A percentile compares a stretch with the other conserved stretches of the same genome.
Conservation (phyloP, 495 filamentous ascomycete genomes). For the Tuber umbilicatum region DNA sequence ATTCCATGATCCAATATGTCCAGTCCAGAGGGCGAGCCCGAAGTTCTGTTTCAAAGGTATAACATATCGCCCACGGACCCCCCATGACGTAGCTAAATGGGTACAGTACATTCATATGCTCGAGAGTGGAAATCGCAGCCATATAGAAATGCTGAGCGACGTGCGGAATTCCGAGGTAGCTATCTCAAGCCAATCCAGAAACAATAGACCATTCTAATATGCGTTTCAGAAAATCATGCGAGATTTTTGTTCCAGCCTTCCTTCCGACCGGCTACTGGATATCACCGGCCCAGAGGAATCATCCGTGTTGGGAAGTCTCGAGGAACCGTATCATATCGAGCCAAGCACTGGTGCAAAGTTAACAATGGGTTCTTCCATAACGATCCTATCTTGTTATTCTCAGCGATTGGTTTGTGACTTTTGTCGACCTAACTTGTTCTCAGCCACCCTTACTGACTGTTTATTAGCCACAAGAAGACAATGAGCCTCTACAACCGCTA, state of each 20-base stretch:
- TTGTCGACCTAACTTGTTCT: slow-evolving; percentile 9
- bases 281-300: slow-evolving; percentile 6
- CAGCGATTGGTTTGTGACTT: slow-evolving; percentile 50
- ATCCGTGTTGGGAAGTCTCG: slow-evolving; percentile 4
- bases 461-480: slow-evolving; percentile 54
- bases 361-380: slow-evolving; percentile 46
- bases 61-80: slow-evolving; percentile 1
- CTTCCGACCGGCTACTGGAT: slow-evolving; percentile 64
- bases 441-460: slow-evolving; percentile 11
- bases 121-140: slow-evolving; percentile 58
- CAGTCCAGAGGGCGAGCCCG: slow-evolving; percentile 90
- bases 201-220: slow-evolving; percentile 29
- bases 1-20: slow-evolving; percentile 89
- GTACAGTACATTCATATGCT: slow-evolving; percentile 73
- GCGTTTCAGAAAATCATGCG: slow-evolving; percentile 50
- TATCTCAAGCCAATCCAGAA: slow-evolving; percentile 14
- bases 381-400: slow-evolving; percentile 50
- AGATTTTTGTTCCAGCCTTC: slow-evolving; percentile 66
- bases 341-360: slow-evolving; percentile 68
- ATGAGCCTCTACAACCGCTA: slow-evolving; percentile 51
- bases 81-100: neutral
- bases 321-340: slow-evolving; percentile 55
- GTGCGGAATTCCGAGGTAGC: slow-evolving; percentile 50
- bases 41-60: slow-evolving; percentile 53
- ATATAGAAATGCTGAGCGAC: slow-evolving; percentile 53